Conservation (phyloP, 768 basidiomycete genomes). For the Auricularia heimuer region DNA sequence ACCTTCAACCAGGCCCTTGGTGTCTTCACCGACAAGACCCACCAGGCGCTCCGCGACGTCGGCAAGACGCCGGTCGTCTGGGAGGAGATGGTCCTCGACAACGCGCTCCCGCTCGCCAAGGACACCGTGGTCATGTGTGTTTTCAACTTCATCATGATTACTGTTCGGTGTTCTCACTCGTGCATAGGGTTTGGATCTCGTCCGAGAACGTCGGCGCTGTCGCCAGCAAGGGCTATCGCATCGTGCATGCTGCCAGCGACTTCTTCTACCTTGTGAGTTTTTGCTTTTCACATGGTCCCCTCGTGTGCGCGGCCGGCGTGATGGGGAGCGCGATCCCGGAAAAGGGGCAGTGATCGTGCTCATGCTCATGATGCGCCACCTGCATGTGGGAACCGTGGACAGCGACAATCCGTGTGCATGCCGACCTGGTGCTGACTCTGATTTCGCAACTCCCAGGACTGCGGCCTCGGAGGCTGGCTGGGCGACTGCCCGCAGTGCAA, state of each 20-base stretch:
- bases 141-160: conserved; percentile 2
- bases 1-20: conserved; percentile 58
- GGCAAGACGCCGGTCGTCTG: conserved; percentile 77
- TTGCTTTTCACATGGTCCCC: background rate
- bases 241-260: conserved; percentile 64
- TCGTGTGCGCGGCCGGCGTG: too few species aligned
- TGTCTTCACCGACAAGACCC: conserved; percentile 50
- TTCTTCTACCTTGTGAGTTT: conserved; percentile 63
- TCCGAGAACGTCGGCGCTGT: conserved; percentile 51
- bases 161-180: background rate
- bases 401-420: background rate
- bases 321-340: too few species aligned
- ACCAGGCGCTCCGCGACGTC: conserved; percentile 38
- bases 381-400: background rate
- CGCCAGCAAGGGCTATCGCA: conserved; percentile 44
- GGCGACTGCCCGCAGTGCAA: conserved; percentile 37
- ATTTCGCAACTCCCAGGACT: conserved; percentile 34
- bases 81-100: conserved; percentile 65
- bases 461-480: conserved; percentile 64
- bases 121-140: conserved; percentile 49
- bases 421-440: background rate
- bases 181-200: conserved; percentile 59
- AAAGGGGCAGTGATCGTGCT: too few species aligned
- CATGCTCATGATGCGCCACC: background rate
- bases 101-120: conserved; percentile 35